Base-by-base conservation (phyloP, 306 rosid genomes). In the Prunus davidiana region DNA sequence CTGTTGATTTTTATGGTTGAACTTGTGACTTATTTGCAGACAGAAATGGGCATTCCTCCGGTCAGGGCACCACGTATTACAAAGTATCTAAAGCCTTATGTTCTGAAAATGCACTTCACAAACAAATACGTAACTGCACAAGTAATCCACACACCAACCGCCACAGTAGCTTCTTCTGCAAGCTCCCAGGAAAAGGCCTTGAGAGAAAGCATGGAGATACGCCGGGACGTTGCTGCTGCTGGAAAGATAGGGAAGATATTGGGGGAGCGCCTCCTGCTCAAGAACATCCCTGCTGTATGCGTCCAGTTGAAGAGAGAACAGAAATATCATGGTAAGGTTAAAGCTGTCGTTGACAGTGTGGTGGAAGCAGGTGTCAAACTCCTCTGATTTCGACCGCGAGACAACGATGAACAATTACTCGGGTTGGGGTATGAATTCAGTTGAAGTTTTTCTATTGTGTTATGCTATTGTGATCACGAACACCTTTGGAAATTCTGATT, bases 241-340 rank as follows among this genome's bases (percentile, higher is more conserved):
- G 92, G 84, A 6, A 89, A 90, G 86, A 95, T 95, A 27, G 93
- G 97, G 30, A 95, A 88, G 82, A 14, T 95, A 81, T 84, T 95
- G 64, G 93, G 91, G 0, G 99, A 90, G 76, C 88, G 96, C n/a
- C 93, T 93, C 75, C 77, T 84, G 81, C 82, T 84, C 22, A 87
- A 88, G 80, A 86, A 85, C 70, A 92, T 95, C 78, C 92, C 93
- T 58, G 97, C 97, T 75, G 87, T 95, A 69, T 30, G 87, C 51
- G 71, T 95, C 72, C 96, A 89, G 81, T 82, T 90, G 82, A 95
- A 95, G 85, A 90, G 96, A 82, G 96, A 95, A 81, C 97, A 92
- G 85, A 90, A 84, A 73, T 92, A 92, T 82, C 97, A 95, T 78
- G 98, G 97, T 64, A 95, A 95, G 86, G 87, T 95, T 71, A 91